Evolutionary conservation across 2,329 filamentous ascomycete genomes (phyloP).

Genomic region (Hypoxylon sp.): DNA sequence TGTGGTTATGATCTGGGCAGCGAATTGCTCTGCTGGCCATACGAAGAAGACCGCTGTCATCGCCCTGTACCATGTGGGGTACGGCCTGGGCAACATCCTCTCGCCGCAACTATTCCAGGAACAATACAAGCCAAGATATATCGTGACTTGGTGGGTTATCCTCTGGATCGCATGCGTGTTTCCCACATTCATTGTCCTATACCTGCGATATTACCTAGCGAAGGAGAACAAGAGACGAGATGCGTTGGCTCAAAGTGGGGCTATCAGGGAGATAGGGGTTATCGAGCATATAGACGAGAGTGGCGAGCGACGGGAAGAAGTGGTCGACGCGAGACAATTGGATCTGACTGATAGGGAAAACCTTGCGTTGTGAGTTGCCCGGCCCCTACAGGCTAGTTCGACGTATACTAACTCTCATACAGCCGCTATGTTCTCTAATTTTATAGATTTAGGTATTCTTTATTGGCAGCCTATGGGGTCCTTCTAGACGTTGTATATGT

Average conservation of each 20-base stretch:
- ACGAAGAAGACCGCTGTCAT: conserved; percentile 60
- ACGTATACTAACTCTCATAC: conserved; percentile 9
- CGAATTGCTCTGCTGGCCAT: conserved; percentile 56
- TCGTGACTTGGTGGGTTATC: conserved; percentile 53
- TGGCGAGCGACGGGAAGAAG: conserved; percentile 50
- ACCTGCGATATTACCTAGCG: conserved; percentile 58
- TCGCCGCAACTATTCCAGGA: conserved; percentile 53
- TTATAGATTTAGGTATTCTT: neutral
- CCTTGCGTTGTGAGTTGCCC: conserved; percentile 45
- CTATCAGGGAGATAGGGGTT: conserved; percentile 49
- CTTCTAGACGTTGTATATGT: no score
- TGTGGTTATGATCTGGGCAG: conserved; percentile 59
- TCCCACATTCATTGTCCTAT: conserved; percentile 58
- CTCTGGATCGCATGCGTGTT: conserved; percentile 57
- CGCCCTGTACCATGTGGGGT: conserved; percentile 54
- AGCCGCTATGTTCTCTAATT: conserved; percentile 32
- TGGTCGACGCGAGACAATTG: conserved; percentile 57
- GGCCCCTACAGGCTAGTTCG: neutral
- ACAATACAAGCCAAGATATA: conserved; percentile 50
- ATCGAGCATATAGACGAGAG: conserved; percentile 51
- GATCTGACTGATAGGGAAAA: conserved; percentile 58
- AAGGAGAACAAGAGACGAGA: conserved; percentile 60
- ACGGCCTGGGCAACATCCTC: conserved; percentile 52
- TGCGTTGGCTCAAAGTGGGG: conserved; percentile 41
- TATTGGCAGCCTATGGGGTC: neutral